A percentile compares a stretch with the other conserved stretches of the same genome.
Evolutionary conservation across 805 yeast species (phyloP).

Genomic region (Ogataea nitratoaversa): DNA sequence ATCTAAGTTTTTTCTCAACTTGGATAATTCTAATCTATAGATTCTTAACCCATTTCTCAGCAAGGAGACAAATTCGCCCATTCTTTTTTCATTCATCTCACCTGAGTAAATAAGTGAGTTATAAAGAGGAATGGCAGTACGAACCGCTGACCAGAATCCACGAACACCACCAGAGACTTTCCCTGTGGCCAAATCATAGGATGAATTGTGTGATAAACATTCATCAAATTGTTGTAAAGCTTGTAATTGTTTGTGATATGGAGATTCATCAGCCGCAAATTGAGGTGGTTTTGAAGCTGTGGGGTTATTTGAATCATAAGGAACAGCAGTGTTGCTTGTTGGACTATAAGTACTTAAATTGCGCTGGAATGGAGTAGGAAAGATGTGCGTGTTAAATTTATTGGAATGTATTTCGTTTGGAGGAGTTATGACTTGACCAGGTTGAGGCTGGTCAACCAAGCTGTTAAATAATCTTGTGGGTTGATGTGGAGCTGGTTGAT

Average conservation of each 20-base stretch:
- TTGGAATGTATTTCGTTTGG: constrained; percentile 1
- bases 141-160: constrained; percentile 50
- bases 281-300: constrained; percentile 3
- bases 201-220: constrained; percentile 34
- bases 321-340: constrained; percentile 5
- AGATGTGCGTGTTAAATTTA: constrained; percentile 5
- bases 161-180: constrained; percentile 37
- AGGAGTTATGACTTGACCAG: neutral
- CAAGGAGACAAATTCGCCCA: constrained; percentile 46
- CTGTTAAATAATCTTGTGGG: constrained; percentile 21
- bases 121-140: constrained; percentile 47
- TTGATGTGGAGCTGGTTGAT: constrained; percentile 23
- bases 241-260: constrained; percentile 33
- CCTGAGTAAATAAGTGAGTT: constrained; percentile 43
- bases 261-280: constrained; percentile 31
- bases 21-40: constrained; percentile 49
- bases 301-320: constrained; percentile 7
- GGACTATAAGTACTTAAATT: constrained; percentile 6
- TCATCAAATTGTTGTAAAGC: constrained; percentile 49
- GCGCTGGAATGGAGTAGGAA: constrained; percentile 5
- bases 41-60: constrained; percentile 54
- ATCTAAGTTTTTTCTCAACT: constrained; percentile 55
- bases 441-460: constrained; percentile 15
- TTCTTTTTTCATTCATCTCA: constrained; percentile 43
- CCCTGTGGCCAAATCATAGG: constrained; percentile 36